These are phyloP conservation scores for Arthroderma uncinatum DNA, from an alignment of 2,329 filamentous ascomycete genomes.

Conservation along the genomic window DNA sequence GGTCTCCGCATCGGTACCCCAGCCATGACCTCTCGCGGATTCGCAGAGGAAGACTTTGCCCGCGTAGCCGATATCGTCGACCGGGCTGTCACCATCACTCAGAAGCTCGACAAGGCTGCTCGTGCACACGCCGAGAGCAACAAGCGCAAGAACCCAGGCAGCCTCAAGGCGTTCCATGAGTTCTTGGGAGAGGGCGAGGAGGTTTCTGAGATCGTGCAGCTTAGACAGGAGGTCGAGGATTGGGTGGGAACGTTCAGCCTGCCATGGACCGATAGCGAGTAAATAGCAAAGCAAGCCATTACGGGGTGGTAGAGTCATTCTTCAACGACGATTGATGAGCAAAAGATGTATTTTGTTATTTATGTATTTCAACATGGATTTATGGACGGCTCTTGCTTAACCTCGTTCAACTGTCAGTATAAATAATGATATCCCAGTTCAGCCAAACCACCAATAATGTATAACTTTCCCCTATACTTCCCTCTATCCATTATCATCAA, in stretches of 20 bases:
- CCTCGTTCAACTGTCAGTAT: no score
- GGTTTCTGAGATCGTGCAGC: constrained; percentile 67
- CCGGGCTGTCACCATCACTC: constrained; percentile 66
- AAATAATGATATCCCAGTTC: background rate
- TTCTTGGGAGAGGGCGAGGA: constrained; percentile 72
- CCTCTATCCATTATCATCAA: no score
- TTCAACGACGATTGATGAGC: constrained; percentile 4
- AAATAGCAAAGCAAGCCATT: background rate
- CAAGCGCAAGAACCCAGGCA: constrained; percentile 91
- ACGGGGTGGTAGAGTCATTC: background rate
- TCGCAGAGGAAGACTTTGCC: constrained; percentile 76
- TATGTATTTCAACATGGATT: background rate
- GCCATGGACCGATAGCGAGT: constrained; percentile 46
- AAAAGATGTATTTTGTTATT: background rate
- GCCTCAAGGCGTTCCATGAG: constrained; percentile 95
- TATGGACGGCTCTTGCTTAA: no score
- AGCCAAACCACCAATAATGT: background rate
- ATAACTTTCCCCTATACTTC: no score
- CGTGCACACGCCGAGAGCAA: constrained; percentile 65
- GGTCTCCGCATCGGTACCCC: constrained; percentile 90
- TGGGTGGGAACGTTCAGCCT: constrained; percentile 90
- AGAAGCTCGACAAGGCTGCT: constrained; percentile 57
- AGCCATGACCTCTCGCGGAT: constrained; percentile 95
- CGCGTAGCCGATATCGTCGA: constrained; percentile 78
- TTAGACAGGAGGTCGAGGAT: constrained; percentile 78